Evolutionary conservation across 805 yeast genomes (phyloP).

Genomic region (Pichia thaimueangensis): DNA sequence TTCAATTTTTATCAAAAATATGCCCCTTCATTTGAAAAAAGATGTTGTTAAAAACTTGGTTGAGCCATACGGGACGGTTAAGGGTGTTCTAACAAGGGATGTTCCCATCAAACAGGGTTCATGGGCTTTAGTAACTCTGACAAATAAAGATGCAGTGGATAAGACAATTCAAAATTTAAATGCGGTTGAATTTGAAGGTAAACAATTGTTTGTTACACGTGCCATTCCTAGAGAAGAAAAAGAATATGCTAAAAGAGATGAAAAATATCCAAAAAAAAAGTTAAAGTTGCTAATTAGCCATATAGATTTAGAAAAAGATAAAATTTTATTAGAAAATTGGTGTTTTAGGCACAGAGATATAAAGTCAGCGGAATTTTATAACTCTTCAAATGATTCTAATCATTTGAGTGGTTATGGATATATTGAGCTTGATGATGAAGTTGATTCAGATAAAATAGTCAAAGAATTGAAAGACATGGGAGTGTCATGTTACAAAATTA

Average conservation of each 20-base stretch:
- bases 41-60: conserved; percentile 21
- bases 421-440: conserved; percentile 23
- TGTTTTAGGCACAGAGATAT: conserved; percentile 23
- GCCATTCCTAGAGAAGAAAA: conserved; percentile 31
- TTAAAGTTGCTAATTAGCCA: conserved; percentile 25
- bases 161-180: conserved; percentile 23
- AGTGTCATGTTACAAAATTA: conserved; percentile 26
- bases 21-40: conserved; percentile 26
- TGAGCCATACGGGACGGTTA: conserved; percentile 28
- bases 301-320: conserved; percentile 20
- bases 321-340: conserved; percentile 21
- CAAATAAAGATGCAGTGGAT: conserved; percentile 23
- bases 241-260: conserved; percentile 19
- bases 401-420: conserved; percentile 26
- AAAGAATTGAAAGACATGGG: conserved; percentile 19
- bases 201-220: conserved; percentile 26
- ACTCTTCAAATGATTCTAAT: conserved; percentile 10
- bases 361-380: conserved; percentile 25
- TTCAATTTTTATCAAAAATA: conserved; percentile 28
- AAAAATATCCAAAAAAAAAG: conserved; percentile 17
- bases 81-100: conserved; percentile 21
- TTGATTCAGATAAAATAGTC: conserved; percentile 21
- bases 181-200: conserved; percentile 24
- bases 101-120: conserved; percentile 26
- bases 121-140: conserved; percentile 30